A percentile compares a stretch with the other conserved stretches of the same genome.
Evolutionary conservation across 2,329 filamentous ascomycete species (phyloP).

Genomic region (Sporothrix protearum): DNA sequence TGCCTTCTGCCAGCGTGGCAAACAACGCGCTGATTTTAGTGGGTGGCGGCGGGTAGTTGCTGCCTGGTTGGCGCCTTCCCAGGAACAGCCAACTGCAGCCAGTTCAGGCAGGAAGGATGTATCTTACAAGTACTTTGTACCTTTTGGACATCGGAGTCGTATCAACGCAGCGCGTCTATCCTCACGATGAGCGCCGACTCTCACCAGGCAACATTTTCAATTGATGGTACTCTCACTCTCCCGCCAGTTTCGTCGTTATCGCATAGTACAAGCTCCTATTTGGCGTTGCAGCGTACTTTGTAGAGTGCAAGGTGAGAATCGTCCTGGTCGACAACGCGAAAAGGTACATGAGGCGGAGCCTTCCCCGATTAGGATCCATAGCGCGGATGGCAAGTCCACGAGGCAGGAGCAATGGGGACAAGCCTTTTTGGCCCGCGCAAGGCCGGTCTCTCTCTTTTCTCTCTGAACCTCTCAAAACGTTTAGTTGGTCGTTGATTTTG

Average conservation of each 20-base stretch:
- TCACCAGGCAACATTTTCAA: background rate
- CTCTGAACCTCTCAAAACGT: background rate
- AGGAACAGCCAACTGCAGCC: background rate
- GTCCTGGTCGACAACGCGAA: background rate
- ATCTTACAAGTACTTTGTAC: background rate
- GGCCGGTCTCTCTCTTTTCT: background rate
- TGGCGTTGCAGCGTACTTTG: background rate
- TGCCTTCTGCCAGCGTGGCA: slow-evolving; percentile 12
- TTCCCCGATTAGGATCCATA: slow-evolving; percentile 8
- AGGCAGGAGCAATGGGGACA: background rate
- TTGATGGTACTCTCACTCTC: background rate
- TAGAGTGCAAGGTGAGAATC: background rate
- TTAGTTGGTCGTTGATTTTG: background rate
- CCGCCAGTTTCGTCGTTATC: background rate
- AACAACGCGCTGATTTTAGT: background rate
- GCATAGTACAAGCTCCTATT: background rate
- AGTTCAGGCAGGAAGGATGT: background rate
- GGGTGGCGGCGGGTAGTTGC: background rate
- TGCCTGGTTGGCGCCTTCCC: background rate
- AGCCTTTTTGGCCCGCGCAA: background rate
- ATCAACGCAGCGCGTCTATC: background rate
- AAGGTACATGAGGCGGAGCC: background rate
- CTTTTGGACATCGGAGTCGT: background rate
- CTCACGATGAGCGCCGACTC: background rate
- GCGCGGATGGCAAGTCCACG: no score